Evolutionary conservation across 2,329 filamentous ascomycete species (phyloP), one percentile per base, ranked within the genome.

Genomic region (Colletotrichum ledebouriae): DNA sequence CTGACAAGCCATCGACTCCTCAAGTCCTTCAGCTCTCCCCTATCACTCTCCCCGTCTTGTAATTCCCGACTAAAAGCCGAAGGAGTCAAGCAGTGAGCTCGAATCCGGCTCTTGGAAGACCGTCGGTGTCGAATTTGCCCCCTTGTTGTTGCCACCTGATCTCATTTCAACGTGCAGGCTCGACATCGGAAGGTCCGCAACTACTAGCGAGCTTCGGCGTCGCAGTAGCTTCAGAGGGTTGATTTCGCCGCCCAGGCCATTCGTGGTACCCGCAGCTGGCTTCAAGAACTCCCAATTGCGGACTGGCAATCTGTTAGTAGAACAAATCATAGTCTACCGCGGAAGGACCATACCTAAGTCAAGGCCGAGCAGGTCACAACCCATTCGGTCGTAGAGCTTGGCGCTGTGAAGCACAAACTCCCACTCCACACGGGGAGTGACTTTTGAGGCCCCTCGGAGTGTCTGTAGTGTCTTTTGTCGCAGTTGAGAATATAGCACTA

Each of bases 61-160:
- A 3, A 29, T 34, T 25, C 22, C 13, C 47, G 15, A 33, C 73
- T 73, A 98, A 76, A 98, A 96, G 1, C 95, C 95, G 85, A 98
- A 98, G 77, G 88, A 94, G 83, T 98, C 95, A 73, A 98, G 84
- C 75, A 99, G 80, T 67, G 93, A 95, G 77, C 89, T 93, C 33
- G 92, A 87, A 81, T 97, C 94, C n/a, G 96, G 96, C 79, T 99
- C 96, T 73, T 97, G 87, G 77, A 98, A 98, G 71, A 91, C 89
- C 20, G 91, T 94, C 1, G 94, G 89, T 15, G 90, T 85, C 13
- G 87, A 85, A 90, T 86, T 69, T 77, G 80, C 76, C 73, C 78
- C 73, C 79, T 72, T 33, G 6, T 29, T 29, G 29, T 15, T 20
- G 39, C 75, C 84, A 72, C 75, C 82, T 53, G 76, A 80, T 75